Percentiles rank a stretch among this genome's conserved stretches.
Evolutionary conservation across 164 flowering plant genomes (phyloP).

Genomic region (Aristolochia contorta): DNA sequence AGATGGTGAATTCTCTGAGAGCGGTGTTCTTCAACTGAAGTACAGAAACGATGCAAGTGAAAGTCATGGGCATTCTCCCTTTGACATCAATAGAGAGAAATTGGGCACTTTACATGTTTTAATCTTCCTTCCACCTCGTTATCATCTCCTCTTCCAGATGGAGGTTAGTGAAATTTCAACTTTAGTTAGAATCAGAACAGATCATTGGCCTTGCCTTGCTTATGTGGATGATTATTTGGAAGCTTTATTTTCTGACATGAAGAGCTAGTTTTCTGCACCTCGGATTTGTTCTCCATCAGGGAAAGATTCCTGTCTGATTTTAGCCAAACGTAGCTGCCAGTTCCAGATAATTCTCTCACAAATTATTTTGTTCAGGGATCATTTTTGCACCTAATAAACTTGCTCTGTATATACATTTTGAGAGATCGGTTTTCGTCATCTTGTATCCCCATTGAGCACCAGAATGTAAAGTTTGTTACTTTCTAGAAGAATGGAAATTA

Average conservation of each 20-base stretch:
- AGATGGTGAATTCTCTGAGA: constrained; percentile 20
- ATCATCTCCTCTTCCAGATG: constrained; percentile 86
- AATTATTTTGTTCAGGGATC: too few relatives aligned
- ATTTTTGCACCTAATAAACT: too few relatives aligned
- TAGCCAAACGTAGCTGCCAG: too few relatives aligned
- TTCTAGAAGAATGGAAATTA: too few relatives aligned
- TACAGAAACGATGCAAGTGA: constrained; percentile 46
- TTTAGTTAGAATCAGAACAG: constrained; percentile 83
- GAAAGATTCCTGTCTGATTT: neutral
- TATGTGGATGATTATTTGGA: constrained; percentile 93
- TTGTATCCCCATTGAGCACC: too few relatives aligned
- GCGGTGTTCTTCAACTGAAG: constrained; percentile 55
- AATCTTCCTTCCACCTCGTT: constrained; percentile 91
- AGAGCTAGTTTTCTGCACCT: neutral
- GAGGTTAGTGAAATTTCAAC: constrained; percentile 73
- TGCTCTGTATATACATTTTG: too few relatives aligned
- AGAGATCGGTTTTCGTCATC: too few relatives aligned
- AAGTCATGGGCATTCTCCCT: constrained; percentile 27
- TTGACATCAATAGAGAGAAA: constrained; percentile 29
- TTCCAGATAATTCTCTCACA: too few relatives aligned
- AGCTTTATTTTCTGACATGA: constrained; percentile 53
- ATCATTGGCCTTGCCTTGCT: constrained; percentile 98
- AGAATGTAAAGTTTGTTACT: too few relatives aligned
- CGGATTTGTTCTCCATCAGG: neutral
- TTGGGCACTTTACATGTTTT: constrained; percentile 60